phyloP scores from a whole-genome alignment of 2,329 filamentous ascomycete species.

The Cytospora piceae region DNA sequence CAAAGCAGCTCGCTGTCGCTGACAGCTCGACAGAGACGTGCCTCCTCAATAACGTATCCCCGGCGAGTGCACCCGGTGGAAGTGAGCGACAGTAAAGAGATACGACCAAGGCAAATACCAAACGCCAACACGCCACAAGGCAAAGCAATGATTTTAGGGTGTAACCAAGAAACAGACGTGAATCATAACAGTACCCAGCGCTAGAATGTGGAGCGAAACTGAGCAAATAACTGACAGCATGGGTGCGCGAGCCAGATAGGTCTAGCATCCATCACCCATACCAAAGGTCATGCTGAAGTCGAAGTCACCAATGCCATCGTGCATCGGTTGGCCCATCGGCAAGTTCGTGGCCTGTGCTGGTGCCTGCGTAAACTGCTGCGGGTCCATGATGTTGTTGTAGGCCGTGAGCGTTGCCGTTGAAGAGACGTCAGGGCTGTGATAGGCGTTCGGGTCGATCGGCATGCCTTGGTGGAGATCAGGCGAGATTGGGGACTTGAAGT shows the following conservation, averaged over 20 bases:
- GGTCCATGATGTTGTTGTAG: constrained; percentile 30
- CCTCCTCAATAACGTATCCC: constrained; percentile 19
- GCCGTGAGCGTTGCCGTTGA: constrained; percentile 37
- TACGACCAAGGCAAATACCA: not conserved
- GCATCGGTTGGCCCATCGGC: constrained; percentile 4
- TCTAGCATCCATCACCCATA: constrained; percentile 1
- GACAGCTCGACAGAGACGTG: not conserved
- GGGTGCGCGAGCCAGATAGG: not conserved
- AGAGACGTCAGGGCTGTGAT: constrained; percentile 33
- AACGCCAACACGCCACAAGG: constrained; percentile 5
- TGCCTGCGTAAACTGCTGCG: constrained; percentile 22
- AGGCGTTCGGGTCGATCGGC: constrained; percentile 32
- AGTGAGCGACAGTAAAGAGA: constrained; percentile 16
- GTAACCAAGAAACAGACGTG: not conserved
- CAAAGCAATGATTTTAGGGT: not conserved
- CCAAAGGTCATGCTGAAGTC: constrained; percentile 24
- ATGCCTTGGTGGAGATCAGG: constrained; percentile 28
- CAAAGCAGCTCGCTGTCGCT: constrained; percentile 5
- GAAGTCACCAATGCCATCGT: constrained; percentile 22
- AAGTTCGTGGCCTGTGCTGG: constrained; percentile 10
- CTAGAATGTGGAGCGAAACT: not conserved
- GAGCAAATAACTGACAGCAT: not conserved
- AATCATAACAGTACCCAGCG: constrained; percentile 11
- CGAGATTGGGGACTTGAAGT: constrained; percentile 26
- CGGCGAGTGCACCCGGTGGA: not conserved